phyloP scores from a whole-genome alignment of 192 early-diverging fungal genomes.

The Dissophora ornata region DNA sequence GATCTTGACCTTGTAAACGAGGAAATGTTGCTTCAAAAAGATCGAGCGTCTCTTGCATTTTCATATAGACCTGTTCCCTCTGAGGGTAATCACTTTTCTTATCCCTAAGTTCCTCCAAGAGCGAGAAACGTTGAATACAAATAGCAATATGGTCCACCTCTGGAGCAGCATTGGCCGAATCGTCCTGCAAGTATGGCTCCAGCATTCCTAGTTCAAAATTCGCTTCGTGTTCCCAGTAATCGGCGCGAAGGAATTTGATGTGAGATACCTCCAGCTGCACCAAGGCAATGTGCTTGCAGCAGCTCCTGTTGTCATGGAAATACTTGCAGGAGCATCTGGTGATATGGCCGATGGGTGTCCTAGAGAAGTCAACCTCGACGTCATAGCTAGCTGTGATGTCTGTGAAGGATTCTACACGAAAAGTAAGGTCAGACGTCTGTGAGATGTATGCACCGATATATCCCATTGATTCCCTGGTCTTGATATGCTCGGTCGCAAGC shows the following conservation, averaged over 20 bases:
- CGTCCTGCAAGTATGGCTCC: too few relatives aligned
- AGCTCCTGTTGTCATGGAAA: background rate
- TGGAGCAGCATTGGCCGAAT: too few relatives aligned
- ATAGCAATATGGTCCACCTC: too few relatives aligned
- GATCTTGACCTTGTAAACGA: too few relatives aligned
- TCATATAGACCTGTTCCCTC: too few relatives aligned
- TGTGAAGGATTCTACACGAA: background rate
- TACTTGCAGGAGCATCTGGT: background rate
- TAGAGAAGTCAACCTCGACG: background rate
- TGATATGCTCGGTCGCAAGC: background rate
- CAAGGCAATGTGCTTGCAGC: constrained; percentile 3
- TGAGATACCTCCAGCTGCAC: background rate
- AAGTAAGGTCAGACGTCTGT: background rate
- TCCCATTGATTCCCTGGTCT: background rate
- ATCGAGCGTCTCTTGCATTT: too few relatives aligned
- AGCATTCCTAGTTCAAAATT: too few relatives aligned
- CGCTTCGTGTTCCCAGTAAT: background rate
- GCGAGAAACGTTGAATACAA: too few relatives aligned
- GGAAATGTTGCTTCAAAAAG: too few relatives aligned
- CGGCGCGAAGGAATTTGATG: background rate
- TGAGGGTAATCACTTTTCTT: too few relatives aligned
- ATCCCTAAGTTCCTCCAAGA: too few relatives aligned
- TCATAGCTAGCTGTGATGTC: background rate
- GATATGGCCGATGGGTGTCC: background rate
- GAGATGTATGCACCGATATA: too few relatives aligned